Percentiles rank a stretch among this genome's conserved stretches.
Evolutionary conservation across 495 filamentous ascomycete species (phyloP).

Genomic region (Trichoderma reesei): DNA sequence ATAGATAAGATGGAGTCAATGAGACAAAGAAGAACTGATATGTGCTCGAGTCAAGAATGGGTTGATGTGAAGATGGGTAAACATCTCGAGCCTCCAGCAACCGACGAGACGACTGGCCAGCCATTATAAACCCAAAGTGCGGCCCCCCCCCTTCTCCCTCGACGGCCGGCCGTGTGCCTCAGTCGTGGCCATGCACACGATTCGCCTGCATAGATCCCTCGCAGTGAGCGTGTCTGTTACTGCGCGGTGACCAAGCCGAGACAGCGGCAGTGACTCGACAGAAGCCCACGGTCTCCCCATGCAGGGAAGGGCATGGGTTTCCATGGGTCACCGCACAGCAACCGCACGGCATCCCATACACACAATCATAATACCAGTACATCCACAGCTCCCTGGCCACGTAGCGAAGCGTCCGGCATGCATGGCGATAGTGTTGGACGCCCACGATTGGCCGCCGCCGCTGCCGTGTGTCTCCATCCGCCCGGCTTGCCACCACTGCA

Average conservation of each 20-base stretch:
- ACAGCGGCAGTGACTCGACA: not conserved
- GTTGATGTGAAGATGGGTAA: not conserved
- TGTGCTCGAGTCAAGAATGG: not conserved
- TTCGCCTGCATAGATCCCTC: slow-evolving; percentile 1
- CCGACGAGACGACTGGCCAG: not conserved
- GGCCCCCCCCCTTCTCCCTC: no score
- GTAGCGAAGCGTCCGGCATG: not conserved
- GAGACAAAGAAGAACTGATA: not conserved
- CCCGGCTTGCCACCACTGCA: not conserved
- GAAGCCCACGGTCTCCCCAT: no score
- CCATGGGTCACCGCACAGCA: no score
- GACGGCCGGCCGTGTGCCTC: not conserved
- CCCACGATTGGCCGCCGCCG: not conserved
- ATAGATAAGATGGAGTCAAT: no score
- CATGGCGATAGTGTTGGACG: not conserved
- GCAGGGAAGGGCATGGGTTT: no score
- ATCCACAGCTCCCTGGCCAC: slow-evolving; percentile 2
- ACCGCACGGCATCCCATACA: no score
- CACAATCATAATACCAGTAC: no score
- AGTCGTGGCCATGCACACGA: not conserved
- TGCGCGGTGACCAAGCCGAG: not conserved
- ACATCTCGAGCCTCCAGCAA: not conserved
- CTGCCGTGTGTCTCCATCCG: not conserved
- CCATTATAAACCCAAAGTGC: not conserved
- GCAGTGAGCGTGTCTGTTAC: not conserved